Evolutionary conservation across 805 yeast species (phyloP).

Genomic region (Sugiyamaella qingdaonensis): DNA sequence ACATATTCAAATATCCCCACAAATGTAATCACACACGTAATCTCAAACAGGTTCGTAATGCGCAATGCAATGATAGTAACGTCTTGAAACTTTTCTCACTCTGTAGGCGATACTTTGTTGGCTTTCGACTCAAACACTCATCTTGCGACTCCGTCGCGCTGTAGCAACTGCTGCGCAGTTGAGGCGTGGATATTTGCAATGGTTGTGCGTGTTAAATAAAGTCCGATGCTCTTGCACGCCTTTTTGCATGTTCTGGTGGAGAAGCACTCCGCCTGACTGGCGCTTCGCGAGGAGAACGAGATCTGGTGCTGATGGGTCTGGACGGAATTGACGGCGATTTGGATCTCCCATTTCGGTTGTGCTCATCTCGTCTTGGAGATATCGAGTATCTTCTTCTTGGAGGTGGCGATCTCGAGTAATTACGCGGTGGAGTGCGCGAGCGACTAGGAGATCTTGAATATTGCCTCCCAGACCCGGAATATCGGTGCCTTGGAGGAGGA

Average conservation of each 20-base stretch:
- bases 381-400: background rate
- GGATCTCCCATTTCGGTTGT: too few species aligned
- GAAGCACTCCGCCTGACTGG: background rate
- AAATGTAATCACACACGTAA: too few species aligned
- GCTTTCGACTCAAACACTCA: too few species aligned
- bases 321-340: too few species aligned
- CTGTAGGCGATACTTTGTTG: too few species aligned
- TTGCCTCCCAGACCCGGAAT: background rate
- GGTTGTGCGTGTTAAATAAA: slow-evolving; percentile 1
- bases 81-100: too few species aligned
- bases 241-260: slow-evolving; percentile 2
- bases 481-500: too few species aligned
- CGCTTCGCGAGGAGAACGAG: background rate
- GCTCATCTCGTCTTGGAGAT: background rate
- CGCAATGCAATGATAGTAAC: background rate
- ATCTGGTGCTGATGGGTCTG: background rate
- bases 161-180: too few species aligned
- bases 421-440: slow-evolving; percentile 23
- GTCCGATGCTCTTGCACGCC: slow-evolving; percentile 16
- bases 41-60: background rate
- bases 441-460: slow-evolving; percentile 3
- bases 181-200: too few species aligned
- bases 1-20: background rate
- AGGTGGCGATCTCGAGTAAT: slow-evolving; percentile 1
- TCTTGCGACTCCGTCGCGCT: too few species aligned